Conservation (phyloP, 192 early-diverging fungal genomes). For the Rhizoclosmatium globosum region DNA sequence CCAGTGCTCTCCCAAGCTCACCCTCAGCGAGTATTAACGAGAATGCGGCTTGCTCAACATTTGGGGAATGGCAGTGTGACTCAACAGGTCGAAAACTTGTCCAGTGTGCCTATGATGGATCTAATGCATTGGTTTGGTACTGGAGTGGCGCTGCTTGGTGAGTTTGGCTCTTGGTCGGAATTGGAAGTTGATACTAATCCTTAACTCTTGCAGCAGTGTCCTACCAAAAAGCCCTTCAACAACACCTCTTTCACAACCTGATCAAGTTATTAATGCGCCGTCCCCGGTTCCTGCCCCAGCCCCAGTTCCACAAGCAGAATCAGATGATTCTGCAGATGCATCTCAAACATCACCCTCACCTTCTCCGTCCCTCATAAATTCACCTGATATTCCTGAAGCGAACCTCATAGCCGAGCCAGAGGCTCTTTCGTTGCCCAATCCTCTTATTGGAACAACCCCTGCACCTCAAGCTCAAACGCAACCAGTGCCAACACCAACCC, state of each 20-base stretch:
- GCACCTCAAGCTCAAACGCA: neutral
- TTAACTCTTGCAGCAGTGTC: neutral
- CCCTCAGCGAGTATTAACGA: too few relatives aligned
- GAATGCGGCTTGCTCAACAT: neutral
- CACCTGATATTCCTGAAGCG: too few relatives aligned
- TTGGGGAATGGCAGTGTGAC: conserved; percentile 22
- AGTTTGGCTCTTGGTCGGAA: neutral
- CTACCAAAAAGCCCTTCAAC: neutral
- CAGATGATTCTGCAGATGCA: too few relatives aligned
- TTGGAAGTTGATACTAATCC: neutral
- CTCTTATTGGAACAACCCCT: neutral
- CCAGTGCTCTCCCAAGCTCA: too few relatives aligned
- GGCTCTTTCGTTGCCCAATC: too few relatives aligned
- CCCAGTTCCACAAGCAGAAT: too few relatives aligned
- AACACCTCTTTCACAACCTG: too few relatives aligned
- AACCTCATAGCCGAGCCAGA: too few relatives aligned
- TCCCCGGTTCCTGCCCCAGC: too few relatives aligned
- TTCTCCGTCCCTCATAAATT: too few relatives aligned
- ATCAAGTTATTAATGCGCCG: too few relatives aligned
- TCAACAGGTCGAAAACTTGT: neutral
- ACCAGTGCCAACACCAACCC: neutral
- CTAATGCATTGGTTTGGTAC: conserved; percentile 4
- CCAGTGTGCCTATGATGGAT: conserved; percentile 3
- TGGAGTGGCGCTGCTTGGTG: conserved; percentile 10
- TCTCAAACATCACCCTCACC: too few relatives aligned